Percentiles rank a stretch among this genome's conserved stretches.
Conservation (phyloP, 164 flowering plant species). For the Sextonia rubra region DNA sequence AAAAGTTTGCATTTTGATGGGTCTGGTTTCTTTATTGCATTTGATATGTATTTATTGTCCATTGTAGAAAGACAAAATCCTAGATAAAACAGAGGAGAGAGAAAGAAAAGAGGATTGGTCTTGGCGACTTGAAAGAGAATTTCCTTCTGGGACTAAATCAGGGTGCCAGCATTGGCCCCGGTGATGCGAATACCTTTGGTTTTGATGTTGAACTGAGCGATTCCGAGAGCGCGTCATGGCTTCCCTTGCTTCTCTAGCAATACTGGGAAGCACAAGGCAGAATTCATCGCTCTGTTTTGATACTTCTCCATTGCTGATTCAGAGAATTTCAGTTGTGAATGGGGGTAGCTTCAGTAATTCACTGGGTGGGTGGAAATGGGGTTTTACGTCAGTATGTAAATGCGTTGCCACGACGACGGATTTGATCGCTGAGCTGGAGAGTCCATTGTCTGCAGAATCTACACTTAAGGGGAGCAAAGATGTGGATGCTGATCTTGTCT, state of each 20-base stretch:
- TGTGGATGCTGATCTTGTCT: conserved; percentile 45
- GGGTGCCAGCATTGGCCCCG: not conserved
- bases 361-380: conserved; percentile 41
- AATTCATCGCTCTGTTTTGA: conserved; percentile 40
- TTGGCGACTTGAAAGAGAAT: not conserved
- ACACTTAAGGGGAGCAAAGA: conserved; percentile 35
- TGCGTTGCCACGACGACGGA: conserved; percentile 56
- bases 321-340: conserved; percentile 22
- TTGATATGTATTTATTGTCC: not conserved
- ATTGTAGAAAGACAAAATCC: too few species aligned
- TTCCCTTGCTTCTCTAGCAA: conserved; percentile 69
- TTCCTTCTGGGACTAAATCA: not conserved
- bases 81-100: too few species aligned
- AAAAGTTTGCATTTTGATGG: not conserved
- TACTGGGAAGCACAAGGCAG: conserved; percentile 54
- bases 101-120: too few species aligned
- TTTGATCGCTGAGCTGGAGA: conserved; percentile 55
- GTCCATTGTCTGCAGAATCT: conserved; percentile 46
- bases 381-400: conserved; percentile 46
- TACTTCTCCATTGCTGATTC: conserved; percentile 23
- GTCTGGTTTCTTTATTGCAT: not conserved
- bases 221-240: conserved; percentile 28
- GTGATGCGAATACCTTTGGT: not conserved
- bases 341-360: conserved; percentile 24
- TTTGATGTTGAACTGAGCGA: not conserved